Conservation (phyloP, 495 filamentous ascomycete species). For the Bathelium albidoporum region DNA sequence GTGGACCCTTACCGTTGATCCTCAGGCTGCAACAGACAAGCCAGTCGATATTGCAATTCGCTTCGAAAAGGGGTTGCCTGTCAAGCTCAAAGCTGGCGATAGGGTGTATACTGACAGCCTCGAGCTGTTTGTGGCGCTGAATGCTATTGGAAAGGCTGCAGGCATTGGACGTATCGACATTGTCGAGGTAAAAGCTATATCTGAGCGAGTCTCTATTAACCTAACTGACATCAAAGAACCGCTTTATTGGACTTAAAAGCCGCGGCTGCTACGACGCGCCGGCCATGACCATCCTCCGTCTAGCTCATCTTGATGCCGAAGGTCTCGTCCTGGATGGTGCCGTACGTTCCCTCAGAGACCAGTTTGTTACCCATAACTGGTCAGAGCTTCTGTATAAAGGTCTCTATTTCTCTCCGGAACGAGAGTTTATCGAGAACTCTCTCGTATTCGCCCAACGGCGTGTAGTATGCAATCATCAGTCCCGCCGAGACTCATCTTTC, state of each 20-base stretch:
- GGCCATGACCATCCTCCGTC: slow-evolving; percentile 59
- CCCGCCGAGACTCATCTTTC: too few relatives aligned
- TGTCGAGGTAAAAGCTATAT: slow-evolving; percentile 80
- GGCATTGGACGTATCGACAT: slow-evolving; percentile 90
- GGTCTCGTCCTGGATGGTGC: slow-evolving; percentile 76
- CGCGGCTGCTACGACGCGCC: slow-evolving; percentile 88
- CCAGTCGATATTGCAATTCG: slow-evolving; percentile 65
- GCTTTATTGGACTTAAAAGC: slow-evolving; percentile 61
- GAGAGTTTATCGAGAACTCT: slow-evolving; percentile 65
- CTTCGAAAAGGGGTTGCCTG: slow-evolving; percentile 80
- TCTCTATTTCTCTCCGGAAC: slow-evolving; percentile 71
- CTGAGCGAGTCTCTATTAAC: too few relatives aligned
- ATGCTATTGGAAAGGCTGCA: slow-evolving; percentile 63
- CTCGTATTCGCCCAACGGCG: slow-evolving; percentile 59
- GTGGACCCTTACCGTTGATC: slow-evolving; percentile 78
- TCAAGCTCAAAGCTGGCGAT: slow-evolving; percentile 52
- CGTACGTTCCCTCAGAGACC: slow-evolving; percentile 76
- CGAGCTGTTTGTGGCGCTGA: slow-evolving; percentile 70
- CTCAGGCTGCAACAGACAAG: slow-evolving; percentile 61
- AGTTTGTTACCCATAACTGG: slow-evolving; percentile 61
- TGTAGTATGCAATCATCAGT: slow-evolving; percentile 26
- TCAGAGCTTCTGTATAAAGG: slow-evolving; percentile 72
- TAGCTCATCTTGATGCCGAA: slow-evolving; percentile 74
- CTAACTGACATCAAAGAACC: background rate
- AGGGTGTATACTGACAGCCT: slow-evolving; percentile 44